Evolutionary conservation across 306 rosid species (phyloP), one percentile per base, ranked within the genome.

Genomic region (Ammopiptanthus mongolicus): DNA sequence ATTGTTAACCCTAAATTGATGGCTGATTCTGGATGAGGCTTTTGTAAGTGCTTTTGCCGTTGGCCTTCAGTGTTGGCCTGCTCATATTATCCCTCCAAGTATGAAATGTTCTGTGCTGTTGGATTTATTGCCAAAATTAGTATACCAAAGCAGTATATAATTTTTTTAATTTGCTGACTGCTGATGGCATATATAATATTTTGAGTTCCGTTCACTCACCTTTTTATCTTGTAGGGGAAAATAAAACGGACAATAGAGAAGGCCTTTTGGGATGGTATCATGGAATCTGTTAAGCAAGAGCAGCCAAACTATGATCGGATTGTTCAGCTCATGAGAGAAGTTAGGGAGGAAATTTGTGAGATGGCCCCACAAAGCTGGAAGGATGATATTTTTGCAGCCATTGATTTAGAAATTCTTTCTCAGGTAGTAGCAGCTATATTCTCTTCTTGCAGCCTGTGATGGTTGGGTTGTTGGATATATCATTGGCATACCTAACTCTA

Each of bases 341-440:
- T 92, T 60, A 89, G 91, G 82, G 97, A 90, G 87, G 97, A 88
- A 84, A 80, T 92, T 76, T 91, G 93, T 75, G 84, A 83, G 80
- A 87, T 95, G 81, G 92, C 97, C 78, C 99, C 99, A 28, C 81
- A 81, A 77, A 87, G 83, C 77, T 92, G 97, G 99, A 95, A 87
- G 67, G 91, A 88, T 50, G 84, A 84, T 79, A 87, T 95, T 65
- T 57, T 71, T 74, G 86, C 91, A n/a, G 82, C 92, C 46, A 88
- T 95, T 76, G 99, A 91, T 80, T 28, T 90, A 41, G 93, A 92
- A 36, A 78, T 85, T 74, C 82, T 91, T 69, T 88, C 91, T 76
- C 92, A 95, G 97, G 97, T 95, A 82, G 78, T 92, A 82, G 79
- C 42, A 60, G 62, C 29, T 64, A 12, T 36, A 34, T 65, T 60